Base-by-base conservation (phyloP, 129 eudicot species). In the Pittosporum tobira region DNA sequence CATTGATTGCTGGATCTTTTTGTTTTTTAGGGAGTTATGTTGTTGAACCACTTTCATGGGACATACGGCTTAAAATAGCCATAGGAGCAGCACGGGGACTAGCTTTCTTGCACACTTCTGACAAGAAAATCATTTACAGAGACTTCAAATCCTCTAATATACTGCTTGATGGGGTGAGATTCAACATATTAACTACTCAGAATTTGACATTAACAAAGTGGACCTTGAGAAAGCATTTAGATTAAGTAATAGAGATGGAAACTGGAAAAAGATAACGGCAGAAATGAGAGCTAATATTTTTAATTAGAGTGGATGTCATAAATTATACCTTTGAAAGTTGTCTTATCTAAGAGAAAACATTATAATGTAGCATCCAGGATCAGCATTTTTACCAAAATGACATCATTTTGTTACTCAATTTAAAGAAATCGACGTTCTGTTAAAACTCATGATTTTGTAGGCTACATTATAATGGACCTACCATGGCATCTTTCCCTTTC, bases 61-160 rank as follows among this genome's bases (percentile, higher is more conserved):
- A 74, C 62, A 60, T 74, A 53, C 76, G 96, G 51, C 57, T 84
- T 34, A 88, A 81, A 69, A 83, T 88, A 67, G 96, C 87, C 24
- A 64, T 88, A 13, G 96, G 96, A 42, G 96, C 94, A 15, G 96
- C 96, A 60, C 74, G 77, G 19, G 96, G 96, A 48, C 69, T 84
- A n/a, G 81, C 96, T 19, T 88, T 88, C 65, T 67, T 88, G 73
- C 89, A 88, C 64, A 67, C 64, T 68, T 84, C 84, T 18, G 96
- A 88, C 6, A 81, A 71, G 57, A 71, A 77, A 44, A 78, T 88
- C n/a, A 88, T 88, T 26, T 84, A 84, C 34, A 73, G 94, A 54
- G 96, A 88, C 76, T 81, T 84, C 44, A 88, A 88, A 68, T 87
- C 96, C 66, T 82, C 95, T 6, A 87, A 87, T 73, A 87, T 82